Conservation (phyloP, 2,329 filamentous ascomycete species). For the Trichoderma brevicompactum region DNA sequence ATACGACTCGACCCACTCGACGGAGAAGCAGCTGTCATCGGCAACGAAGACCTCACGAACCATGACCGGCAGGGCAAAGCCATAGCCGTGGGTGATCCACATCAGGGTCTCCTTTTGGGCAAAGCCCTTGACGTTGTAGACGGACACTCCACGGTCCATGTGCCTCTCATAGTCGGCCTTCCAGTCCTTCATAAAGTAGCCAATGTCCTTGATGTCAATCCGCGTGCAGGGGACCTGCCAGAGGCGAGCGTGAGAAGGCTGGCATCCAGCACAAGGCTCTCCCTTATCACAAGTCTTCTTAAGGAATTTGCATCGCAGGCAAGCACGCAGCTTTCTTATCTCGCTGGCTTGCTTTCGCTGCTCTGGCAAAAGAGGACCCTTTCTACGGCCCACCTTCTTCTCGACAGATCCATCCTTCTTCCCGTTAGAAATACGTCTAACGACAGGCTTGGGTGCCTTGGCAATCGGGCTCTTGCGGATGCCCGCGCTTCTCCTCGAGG, state of each 20-base stretch:
- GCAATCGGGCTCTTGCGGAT: constrained; percentile 77
- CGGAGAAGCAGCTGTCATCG: constrained; percentile 88
- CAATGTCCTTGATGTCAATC: constrained; percentile 98
- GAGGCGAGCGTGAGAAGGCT: constrained; percentile 90
- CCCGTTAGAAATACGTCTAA: constrained; percentile 74
- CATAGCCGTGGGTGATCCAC: constrained; percentile 96
- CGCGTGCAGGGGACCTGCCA: constrained; percentile 98
- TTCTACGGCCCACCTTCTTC: constrained; percentile 91
- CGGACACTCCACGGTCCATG: constrained; percentile 81
- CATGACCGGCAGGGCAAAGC: constrained; percentile 88
- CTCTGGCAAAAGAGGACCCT: constrained; percentile 87
- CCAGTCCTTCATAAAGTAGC: constrained; percentile 99
- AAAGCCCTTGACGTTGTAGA: constrained; percentile 92
- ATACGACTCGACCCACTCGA: constrained; percentile 90
- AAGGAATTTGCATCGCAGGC: constrained; percentile 94
- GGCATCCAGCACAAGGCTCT: constrained; percentile 92
- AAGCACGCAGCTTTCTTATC: constrained; percentile 92
- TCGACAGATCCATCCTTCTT: constrained; percentile 80
- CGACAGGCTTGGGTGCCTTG: constrained; percentile 81
- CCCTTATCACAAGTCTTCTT: constrained; percentile 99
- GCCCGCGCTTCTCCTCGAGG: constrained; percentile 67
- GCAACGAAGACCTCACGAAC: constrained; percentile 92
- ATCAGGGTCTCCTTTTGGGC: constrained; percentile 69
- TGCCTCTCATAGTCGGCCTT: constrained; percentile 96
- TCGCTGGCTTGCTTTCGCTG: constrained; percentile 96